These are phyloP conservation scores for Eutrema japonicum DNA, from an alignment of 345 rosid genomes.

Conservation along the genomic window DNA sequence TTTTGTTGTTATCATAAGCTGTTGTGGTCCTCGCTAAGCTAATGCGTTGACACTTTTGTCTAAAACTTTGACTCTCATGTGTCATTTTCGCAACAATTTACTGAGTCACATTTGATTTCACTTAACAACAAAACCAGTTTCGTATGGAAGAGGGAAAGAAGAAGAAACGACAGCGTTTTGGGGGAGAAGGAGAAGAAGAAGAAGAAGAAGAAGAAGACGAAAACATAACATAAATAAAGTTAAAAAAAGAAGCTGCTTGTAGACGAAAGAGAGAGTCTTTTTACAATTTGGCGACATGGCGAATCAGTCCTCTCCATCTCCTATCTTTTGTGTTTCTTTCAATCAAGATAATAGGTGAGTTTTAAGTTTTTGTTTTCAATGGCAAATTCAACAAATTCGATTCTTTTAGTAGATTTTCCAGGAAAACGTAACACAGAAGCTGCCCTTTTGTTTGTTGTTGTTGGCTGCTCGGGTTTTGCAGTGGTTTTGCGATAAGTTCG, in stretches of 20 bases:
- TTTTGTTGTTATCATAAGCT: slow-evolving; percentile 32
- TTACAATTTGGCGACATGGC: slow-evolving; percentile 51
- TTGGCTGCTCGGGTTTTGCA: slow-evolving; percentile 26
- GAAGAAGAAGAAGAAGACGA: no score
- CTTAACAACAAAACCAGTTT: not conserved
- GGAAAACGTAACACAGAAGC: slow-evolving; percentile 31
- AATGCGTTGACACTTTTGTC: slow-evolving; percentile 26
- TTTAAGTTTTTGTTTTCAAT: not conserved
- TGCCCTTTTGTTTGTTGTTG: slow-evolving; percentile 23
- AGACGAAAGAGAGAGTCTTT: slow-evolving; percentile 20
- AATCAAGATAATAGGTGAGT: slow-evolving; percentile 79
- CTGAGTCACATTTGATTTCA: slow-evolving; percentile 3
- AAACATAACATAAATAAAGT: slow-evolving; percentile 18
- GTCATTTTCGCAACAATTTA: slow-evolving; percentile 38
- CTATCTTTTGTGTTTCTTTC: slow-evolving; percentile 77
- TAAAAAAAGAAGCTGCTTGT: not conserved
- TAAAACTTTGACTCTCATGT: slow-evolving; percentile 43
- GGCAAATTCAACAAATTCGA: slow-evolving; percentile 14
- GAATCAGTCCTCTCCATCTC: slow-evolving; percentile 58
- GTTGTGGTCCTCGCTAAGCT: slow-evolving; percentile 39
- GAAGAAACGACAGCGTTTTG: slow-evolving; percentile 22
- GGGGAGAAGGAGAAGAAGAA: no score
- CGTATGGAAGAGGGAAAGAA: not conserved
- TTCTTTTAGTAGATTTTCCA: not conserved
- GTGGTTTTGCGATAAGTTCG: slow-evolving; percentile 77